phyloP scores from a whole-genome alignment of 768 basidiomycete species.

The Rhizopogon vulgaris region DNA sequence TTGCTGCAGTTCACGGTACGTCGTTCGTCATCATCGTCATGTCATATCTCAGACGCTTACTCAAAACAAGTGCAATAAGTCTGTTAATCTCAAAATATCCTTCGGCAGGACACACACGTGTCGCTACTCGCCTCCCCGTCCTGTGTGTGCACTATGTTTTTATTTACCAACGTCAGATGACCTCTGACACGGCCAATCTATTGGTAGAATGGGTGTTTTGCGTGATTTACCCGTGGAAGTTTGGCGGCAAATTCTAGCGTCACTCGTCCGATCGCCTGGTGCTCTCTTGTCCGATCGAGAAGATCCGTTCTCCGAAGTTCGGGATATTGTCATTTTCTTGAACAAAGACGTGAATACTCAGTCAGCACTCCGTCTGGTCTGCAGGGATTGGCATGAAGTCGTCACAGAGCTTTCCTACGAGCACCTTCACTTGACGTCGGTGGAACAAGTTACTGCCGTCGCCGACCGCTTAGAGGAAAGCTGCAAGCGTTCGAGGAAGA shows the following conservation, averaged over 20 bases:
- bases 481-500: constrained; percentile 13
- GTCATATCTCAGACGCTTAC: not conserved
- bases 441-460: constrained; percentile 27
- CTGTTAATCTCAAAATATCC: not conserved
- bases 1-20: not conserved
- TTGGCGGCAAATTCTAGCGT: constrained; percentile 35
- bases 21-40: not conserved
- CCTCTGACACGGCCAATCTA: not conserved
- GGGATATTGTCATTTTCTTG: constrained; percentile 26
- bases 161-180: not conserved
- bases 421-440: constrained; percentile 33
- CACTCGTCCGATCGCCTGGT: constrained; percentile 29
- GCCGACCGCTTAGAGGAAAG: constrained; percentile 30
- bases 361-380: constrained; percentile 28
- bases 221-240: constrained; percentile 29
- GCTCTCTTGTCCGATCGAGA: constrained; percentile 27
- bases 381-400: constrained; percentile 30
- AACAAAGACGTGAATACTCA: constrained; percentile 23
- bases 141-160: not conserved
- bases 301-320: constrained; percentile 34
- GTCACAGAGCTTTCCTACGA: constrained; percentile 35
- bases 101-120: not conserved
- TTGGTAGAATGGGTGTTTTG: not conserved
- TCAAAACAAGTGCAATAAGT: not conserved
- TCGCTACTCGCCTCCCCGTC: not conserved